Base-by-base conservation (phyloP, 2,329 filamentous ascomycete genomes). In the Fusarium camptoceras region DNA sequence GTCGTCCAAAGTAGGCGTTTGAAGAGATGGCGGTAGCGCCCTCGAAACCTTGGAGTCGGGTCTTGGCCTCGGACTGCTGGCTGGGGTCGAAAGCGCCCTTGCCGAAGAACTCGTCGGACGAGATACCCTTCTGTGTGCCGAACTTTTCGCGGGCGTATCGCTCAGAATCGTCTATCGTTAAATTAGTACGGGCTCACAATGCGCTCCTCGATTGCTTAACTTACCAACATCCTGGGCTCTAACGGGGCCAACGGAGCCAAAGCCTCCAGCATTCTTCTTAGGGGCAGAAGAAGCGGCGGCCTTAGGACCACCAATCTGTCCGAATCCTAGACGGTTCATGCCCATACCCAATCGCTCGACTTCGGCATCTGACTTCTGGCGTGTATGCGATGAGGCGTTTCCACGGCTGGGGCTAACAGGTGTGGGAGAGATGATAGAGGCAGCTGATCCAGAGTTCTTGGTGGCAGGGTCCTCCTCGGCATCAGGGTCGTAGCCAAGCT, bases 71-170 rank as follows among this genome's bases (percentile, higher is more conserved):
- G 54, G 89, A 86, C 78, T 96, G 92, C 11, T 91, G 89, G 58
- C 86, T 86, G 39, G 94, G 90, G 78, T 99, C 94, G 81, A 91
- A 98, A 58, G 88, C 83, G 55, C 94, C 93, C 79, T 96, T 95
- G 76, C 95, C 94, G 78, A 99, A 99, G 86, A 97, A 99, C 79
- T 99, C 96, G 79, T 99, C 96, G 1, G 94, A 98, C 1, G 94
- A 98, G 73, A 99, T 99, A 74, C 93, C 93, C 85, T 98, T 98
- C 80, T 99, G 96, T 44, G 82, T 82, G 65, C 94, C 95, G 76
- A 99, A 99, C 81, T 97, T 97, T 77, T 88, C 84, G 75, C 93
- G 92, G 8, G 94, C 94, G 78, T 93, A 97, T 76, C 89, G 90
- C 76, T 98, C 89, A 57, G 91, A 90, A 61, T 98, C 94, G 68